Evolutionary conservation across 495 filamentous ascomycete species (phyloP).

Genomic region (Neurospora sp.): DNA sequence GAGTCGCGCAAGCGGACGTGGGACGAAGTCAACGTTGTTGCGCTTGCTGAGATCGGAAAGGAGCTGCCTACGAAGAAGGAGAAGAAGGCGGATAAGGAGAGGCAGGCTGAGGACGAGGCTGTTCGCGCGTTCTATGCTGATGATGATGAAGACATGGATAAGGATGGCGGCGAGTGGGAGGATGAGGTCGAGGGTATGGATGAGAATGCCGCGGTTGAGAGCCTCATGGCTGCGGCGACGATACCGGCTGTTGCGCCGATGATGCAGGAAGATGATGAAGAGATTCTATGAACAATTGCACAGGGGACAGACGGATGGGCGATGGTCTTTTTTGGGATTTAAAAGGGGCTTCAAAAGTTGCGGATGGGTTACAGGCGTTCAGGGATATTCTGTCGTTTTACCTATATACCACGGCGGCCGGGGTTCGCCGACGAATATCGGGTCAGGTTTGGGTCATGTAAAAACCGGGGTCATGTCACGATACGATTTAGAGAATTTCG

Average conservation of each 20-base stretch:
- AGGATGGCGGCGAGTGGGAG: conserved; percentile 7
- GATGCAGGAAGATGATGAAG: conserved; percentile 10
- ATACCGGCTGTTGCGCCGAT: background rate
- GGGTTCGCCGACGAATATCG: background rate
- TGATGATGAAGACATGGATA: conserved; percentile 16
- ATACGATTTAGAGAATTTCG: background rate
- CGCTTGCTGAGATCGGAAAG: background rate
- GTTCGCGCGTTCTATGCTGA: conserved; percentile 15
- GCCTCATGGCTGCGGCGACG: background rate
- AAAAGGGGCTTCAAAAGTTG: background rate
- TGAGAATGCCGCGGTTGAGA: background rate
- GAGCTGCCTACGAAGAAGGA: conserved; percentile 1
- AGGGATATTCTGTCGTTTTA: background rate
- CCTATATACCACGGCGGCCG: background rate
- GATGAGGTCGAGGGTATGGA: conserved; percentile 3
- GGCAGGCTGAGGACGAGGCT: conserved; percentile 11
- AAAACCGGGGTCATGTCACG: background rate
- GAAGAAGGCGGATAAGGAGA: conserved; percentile 7
- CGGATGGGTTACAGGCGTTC: background rate
- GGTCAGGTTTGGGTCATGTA: background rate
- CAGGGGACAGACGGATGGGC: background rate
- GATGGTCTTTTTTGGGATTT: background rate
- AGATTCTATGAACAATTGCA: conserved; percentile 9
- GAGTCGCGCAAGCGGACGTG: conserved; percentile 43
- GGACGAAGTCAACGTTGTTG: conserved; percentile 49